A percentile compares a stretch with the other conserved stretches of the same genome.
Evolutionary conservation across 2,329 filamentous ascomycete species (phyloP).

Genomic region (Venturia carpophila): DNA sequence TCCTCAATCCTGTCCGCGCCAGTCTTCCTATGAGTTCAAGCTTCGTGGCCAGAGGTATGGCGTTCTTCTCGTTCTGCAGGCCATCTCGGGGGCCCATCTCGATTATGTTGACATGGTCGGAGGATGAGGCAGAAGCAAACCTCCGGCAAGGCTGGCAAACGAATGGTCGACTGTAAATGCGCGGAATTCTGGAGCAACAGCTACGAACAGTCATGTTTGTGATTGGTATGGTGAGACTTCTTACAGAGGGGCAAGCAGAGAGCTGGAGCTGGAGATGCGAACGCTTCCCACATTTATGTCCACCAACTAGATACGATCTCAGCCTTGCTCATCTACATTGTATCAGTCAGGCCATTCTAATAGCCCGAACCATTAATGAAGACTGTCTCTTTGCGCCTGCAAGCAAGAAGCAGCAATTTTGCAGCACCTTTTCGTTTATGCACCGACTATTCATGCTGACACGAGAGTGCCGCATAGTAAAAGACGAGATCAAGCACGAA

Average conservation of each 20-base stretch:
- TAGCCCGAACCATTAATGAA: no score
- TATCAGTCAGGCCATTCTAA: not conserved
- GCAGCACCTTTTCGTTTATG: no score
- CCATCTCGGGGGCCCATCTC: constrained; percentile 82
- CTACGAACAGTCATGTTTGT: not conserved
- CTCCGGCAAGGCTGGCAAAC: not conserved
- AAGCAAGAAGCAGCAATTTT: no score
- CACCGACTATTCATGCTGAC: no score
- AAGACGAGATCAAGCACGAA: no score
- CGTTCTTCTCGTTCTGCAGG: constrained; percentile 74
- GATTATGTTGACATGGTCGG: constrained; percentile 49
- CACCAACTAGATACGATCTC: not conserved
- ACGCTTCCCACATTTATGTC: not conserved
- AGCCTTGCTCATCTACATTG: not conserved
- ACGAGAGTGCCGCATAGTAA: no score
- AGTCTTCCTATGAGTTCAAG: constrained; percentile 66
- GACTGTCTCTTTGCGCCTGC: no score
- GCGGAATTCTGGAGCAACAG: not conserved
- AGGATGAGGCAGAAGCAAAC: not conserved
- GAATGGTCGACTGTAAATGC: not conserved
- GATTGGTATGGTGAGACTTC: not conserved
- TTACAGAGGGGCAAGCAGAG: not conserved
- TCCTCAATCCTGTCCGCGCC: constrained; percentile 57
- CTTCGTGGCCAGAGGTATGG: constrained; percentile 64
- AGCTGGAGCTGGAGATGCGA: not conserved